Evolutionary conservation across 352 stramenopile species (phyloP).

Genomic region (Phytopythium aichiense): DNA sequence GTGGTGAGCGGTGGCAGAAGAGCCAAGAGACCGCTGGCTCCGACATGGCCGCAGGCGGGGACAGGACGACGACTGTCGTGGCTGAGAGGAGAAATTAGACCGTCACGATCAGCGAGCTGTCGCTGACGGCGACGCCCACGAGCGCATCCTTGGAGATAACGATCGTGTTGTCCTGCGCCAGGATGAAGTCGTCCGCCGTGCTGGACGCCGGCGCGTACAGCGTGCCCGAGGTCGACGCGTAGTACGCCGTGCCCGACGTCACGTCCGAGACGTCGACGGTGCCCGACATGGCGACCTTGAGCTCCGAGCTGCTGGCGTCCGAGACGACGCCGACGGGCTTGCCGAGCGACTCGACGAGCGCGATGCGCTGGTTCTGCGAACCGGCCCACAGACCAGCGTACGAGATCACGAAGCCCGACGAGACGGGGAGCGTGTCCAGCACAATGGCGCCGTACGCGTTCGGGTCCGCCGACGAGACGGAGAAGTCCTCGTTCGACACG

Average conservation of each 20-base stretch:
- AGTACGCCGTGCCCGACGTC: slow-evolving; percentile 57
- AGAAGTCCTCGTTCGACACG: slow-evolving; percentile 73
- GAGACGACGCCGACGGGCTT: slow-evolving; percentile 74
- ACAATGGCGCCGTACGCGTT: slow-evolving; percentile 45
- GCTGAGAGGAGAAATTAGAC: slow-evolving; percentile 15
- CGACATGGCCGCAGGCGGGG: background rate
- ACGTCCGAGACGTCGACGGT: slow-evolving; percentile 42
- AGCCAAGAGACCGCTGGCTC: background rate
- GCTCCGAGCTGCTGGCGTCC: slow-evolving; percentile 38
- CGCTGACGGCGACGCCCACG: slow-evolving; percentile 62
- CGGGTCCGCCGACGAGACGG: slow-evolving; percentile 43
- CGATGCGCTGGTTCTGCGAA: slow-evolving; percentile 61
- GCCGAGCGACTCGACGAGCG: slow-evolving; percentile 64
- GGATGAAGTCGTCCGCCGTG: slow-evolving; percentile 52
- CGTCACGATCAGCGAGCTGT: slow-evolving; percentile 56
- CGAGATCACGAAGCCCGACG: slow-evolving; percentile 46
- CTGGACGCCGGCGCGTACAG: slow-evolving; percentile 47
- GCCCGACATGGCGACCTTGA: slow-evolving; percentile 59
- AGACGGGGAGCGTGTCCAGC: slow-evolving; percentile 52
- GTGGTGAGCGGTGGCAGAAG: background rate
- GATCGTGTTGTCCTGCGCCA: slow-evolving; percentile 63
- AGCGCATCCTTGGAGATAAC: slow-evolving; percentile 76
- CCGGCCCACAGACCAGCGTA: slow-evolving; percentile 58
- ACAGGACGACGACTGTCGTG: background rate
- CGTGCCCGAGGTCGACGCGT: slow-evolving; percentile 56